Evolutionary conservation across 345 rosid species (phyloP).

Genomic region (Gossypium longicalyx): DNA sequence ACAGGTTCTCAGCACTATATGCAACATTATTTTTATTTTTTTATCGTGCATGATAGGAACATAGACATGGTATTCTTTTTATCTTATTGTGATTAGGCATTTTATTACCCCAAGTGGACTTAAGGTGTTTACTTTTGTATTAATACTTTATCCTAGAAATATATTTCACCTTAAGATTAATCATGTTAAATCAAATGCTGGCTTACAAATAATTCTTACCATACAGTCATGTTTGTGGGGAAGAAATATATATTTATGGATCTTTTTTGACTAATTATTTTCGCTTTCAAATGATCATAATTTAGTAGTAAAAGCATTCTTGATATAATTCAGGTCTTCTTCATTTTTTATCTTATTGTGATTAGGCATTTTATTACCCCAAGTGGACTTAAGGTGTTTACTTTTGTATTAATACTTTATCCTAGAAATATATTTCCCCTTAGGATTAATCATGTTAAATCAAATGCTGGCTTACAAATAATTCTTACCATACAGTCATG

Average conservation of each 20-base stretch:
- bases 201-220: not conserved
- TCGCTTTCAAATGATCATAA: not conserved
- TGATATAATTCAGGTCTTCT: not conserved
- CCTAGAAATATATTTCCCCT: not conserved
- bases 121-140: constrained; percentile 4
- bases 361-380: not conserved
- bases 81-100: not conserved
- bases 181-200: not conserved
- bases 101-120: not conserved
- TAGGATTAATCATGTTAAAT: constrained; percentile 5
- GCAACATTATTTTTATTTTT: not conserved
- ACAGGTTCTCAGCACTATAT: constrained; percentile 44
- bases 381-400: not conserved
- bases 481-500: not conserved
- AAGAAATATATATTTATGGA: not conserved
- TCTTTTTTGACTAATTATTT: not conserved
- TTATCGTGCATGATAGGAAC: not conserved
- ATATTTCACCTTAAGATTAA: not conserved
- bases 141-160: not conserved
- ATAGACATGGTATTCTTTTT: not conserved
- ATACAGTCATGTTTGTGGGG: not conserved
- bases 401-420: not conserved
- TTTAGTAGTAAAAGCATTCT: not conserved
- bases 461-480: not conserved
- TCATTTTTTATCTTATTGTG: not conserved